Conservation (phyloP, 768 basidiomycete species). For the Tricholoma flavovirens region DNA sequence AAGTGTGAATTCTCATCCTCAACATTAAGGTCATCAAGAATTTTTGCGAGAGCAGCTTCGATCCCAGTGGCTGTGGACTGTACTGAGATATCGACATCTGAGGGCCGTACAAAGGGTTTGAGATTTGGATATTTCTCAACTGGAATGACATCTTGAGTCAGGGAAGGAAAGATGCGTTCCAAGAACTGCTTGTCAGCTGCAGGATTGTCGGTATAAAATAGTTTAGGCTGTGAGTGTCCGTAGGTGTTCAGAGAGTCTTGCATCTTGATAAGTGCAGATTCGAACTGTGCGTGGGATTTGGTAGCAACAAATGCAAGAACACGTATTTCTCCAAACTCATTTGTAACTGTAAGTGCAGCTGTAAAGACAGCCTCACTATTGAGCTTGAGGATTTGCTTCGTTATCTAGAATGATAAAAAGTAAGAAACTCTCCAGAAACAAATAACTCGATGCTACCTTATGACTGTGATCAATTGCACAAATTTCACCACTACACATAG, state of each 20-base stretch:
- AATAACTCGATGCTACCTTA: too few relatives aligned
- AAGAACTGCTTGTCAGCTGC: background rate
- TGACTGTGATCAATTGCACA: background rate
- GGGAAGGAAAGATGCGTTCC: conserved; percentile 8
- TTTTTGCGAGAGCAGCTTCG: too few relatives aligned
- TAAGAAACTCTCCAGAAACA: too few relatives aligned
- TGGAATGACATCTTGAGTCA: conserved; percentile 7
- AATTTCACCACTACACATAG: background rate
- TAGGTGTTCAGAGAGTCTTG: background rate
- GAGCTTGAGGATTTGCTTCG: background rate
- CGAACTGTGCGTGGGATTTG: background rate
- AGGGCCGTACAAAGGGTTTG: conserved; percentile 8
- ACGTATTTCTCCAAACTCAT: background rate
- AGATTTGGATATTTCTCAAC: conserved; percentile 22
- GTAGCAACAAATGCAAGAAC: background rate
- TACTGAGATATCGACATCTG: too few relatives aligned
- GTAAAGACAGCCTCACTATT: background rate
- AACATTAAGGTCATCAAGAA: too few relatives aligned
- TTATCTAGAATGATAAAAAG: too few relatives aligned
- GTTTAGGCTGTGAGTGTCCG: background rate
- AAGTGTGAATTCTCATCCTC: too few relatives aligned
- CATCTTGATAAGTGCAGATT: background rate
- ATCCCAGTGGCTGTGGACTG: too few relatives aligned
- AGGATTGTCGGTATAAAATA: background rate
- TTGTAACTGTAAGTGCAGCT: background rate